Evolutionary conservation across 768 basidiomycete species (phyloP).

Genomic region (Termitomyces sp.): DNA sequence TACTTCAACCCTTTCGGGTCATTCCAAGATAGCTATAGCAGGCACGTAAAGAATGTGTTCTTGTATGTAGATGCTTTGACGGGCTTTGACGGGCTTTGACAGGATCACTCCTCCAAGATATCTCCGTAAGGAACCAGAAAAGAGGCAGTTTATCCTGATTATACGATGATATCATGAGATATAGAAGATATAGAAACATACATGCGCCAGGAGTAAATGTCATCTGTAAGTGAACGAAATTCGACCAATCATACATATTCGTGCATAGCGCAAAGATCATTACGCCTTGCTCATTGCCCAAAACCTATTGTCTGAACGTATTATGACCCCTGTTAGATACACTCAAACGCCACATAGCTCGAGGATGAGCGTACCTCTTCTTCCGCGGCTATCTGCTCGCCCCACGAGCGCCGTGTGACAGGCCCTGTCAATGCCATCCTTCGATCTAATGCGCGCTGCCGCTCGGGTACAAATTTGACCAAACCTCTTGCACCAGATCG

Average conservation of each 20-base stretch:
- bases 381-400: conserved; percentile 3
- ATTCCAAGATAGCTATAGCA: not conserved
- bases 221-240: not conserved
- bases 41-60: too few relatives aligned
- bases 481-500: conserved; percentile 8
- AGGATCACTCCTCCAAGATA: not conserved
- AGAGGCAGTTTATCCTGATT: too few relatives aligned
- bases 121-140: not conserved
- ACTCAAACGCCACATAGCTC: not conserved
- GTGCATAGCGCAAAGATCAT: not conserved
- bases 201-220: not conserved
- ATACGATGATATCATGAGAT: too few relatives aligned
- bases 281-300: not conserved
- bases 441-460: not conserved
- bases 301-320: not conserved
- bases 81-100: not conserved
- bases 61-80: not conserved
- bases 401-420: conserved; percentile 8
- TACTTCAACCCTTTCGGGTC: not conserved
- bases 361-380: not conserved
- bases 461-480: conserved; percentile 9
- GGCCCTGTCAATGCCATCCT: conserved; percentile 3
- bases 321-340: not conserved
- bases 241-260: not conserved
- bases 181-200: too few relatives aligned